Conservation (phyloP, 805 yeast species). For the Metschnikowia corniflorae region DNA sequence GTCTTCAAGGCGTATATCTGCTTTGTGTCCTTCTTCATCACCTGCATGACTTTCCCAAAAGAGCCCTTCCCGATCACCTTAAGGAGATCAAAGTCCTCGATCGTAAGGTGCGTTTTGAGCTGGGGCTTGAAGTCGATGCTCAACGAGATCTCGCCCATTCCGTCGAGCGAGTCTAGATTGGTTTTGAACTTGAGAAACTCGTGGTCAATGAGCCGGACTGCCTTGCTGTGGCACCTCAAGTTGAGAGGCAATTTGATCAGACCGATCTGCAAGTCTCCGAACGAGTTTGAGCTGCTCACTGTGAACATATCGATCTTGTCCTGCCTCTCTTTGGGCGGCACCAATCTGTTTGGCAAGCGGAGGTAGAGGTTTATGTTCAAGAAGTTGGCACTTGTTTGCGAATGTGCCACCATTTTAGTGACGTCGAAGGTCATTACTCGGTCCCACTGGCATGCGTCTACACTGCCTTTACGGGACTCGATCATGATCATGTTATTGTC, state of each 20-base stretch:
- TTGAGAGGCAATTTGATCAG: constrained; percentile 61
- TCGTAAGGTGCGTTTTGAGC: constrained; percentile 62
- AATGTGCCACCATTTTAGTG: constrained; percentile 34
- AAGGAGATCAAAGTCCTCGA: constrained; percentile 88
- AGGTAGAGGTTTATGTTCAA: constrained; percentile 77
- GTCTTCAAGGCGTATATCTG: constrained; percentile 94
- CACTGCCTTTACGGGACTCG: constrained; percentile 82
- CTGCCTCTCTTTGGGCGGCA: constrained; percentile 39
- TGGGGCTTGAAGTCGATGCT: constrained; percentile 67
- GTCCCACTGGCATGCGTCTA: constrained; percentile 77
- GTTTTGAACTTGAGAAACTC: constrained; percentile 35
- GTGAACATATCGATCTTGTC: constrained; percentile 30
- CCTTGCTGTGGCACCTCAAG: constrained; percentile 46
- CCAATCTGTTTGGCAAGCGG: constrained; percentile 64
- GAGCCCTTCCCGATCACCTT: constrained; percentile 98
- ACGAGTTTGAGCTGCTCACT: constrained; percentile 33
- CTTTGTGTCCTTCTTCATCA: constrained; percentile 89
- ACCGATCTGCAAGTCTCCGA: constrained; percentile 74
- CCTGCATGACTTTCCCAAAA: constrained; percentile 99
- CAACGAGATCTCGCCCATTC: constrained; percentile 53
- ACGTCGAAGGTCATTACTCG: constrained; percentile 91
- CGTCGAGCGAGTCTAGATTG: constrained; percentile 40
- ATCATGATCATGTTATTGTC: constrained; percentile 90
- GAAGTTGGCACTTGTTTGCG: constrained; percentile 42
- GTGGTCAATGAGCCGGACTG: constrained; percentile 64